Percentiles rank a stretch among this genome's conserved stretches.
phyloP scores from a whole-genome alignment of 2,329 filamentous ascomycete species.

The Exophiala sp. region DNA sequence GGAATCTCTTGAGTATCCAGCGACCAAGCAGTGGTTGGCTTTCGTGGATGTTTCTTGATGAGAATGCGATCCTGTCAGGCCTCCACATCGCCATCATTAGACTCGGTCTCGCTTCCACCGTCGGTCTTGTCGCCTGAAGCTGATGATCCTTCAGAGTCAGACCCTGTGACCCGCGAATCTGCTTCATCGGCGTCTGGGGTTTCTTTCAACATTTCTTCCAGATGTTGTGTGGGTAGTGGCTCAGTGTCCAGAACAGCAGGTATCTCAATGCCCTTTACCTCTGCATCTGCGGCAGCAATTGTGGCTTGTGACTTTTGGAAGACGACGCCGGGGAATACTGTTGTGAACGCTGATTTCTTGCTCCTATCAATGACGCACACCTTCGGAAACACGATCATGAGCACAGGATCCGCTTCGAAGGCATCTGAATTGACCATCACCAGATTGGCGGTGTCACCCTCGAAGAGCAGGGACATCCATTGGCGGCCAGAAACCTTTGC shows the following conservation, averaged over 20 bases:
- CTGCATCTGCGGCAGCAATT: background rate
- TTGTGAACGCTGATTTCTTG: constrained; percentile 10
- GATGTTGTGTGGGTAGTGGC: too few species aligned
- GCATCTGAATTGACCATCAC: constrained; percentile 3
- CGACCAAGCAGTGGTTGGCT: too few species aligned
- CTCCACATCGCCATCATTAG: too few species aligned
- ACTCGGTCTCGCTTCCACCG: too few species aligned
- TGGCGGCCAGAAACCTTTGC: background rate
- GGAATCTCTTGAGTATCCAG: too few species aligned
- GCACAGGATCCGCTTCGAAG: constrained; percentile 2
- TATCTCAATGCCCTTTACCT: background rate
- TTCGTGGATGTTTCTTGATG: too few species aligned
- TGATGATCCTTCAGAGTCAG: too few species aligned
- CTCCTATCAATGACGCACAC: constrained; percentile 14
- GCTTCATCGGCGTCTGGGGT: background rate
- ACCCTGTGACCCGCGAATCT: too few species aligned
- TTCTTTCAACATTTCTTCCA: background rate
- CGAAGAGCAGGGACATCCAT: constrained; percentile 4
- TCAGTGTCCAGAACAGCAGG: background rate
- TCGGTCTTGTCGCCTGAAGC: too few species aligned
- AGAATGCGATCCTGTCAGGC: too few species aligned
- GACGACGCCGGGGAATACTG: constrained; percentile 11
- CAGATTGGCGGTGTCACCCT: background rate
- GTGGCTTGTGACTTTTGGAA: constrained; percentile 7
- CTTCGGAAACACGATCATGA: constrained; percentile 12